Percentiles rank a stretch among this genome's conserved stretches.
These are phyloP conservation scores for Fusarium phyllophilum DNA, from an alignment of 2,329 filamentous ascomycete genomes.

Conservation along the genomic window DNA sequence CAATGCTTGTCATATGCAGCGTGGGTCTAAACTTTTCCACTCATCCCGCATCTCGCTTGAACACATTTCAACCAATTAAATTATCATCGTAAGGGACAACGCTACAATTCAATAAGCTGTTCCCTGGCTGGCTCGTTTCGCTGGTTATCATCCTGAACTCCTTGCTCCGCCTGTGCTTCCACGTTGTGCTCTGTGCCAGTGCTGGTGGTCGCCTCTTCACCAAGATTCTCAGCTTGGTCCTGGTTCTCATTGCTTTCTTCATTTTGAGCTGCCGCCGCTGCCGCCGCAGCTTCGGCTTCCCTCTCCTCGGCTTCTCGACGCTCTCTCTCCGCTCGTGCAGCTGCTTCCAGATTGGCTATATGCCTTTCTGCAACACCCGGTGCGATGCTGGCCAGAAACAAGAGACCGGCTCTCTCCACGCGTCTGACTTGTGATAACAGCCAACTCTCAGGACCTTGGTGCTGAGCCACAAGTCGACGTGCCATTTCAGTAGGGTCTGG, in stretches of 20 bases:
- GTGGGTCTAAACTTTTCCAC: slow-evolving; percentile 35
- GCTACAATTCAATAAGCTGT: slow-evolving; percentile 36
- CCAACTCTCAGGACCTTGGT: slow-evolving; percentile 47
- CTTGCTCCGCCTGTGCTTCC: slow-evolving; percentile 13
- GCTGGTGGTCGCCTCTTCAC: slow-evolving; percentile 6
- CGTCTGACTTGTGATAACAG: slow-evolving; percentile 58
- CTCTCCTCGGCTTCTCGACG: slow-evolving; percentile 54
- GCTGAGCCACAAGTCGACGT: slow-evolving; percentile 61
- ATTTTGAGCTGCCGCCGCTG: slow-evolving; percentile 40
- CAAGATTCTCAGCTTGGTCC: slow-evolving; percentile 10
- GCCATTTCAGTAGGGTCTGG: slow-evolving; percentile 63
- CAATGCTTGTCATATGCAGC: slow-evolving; percentile 17
- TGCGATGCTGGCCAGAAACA: slow-evolving; percentile 73
- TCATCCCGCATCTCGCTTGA: slow-evolving; percentile 29
- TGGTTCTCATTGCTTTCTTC: slow-evolving; percentile 35
- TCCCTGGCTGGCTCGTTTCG: slow-evolving; percentile 32
- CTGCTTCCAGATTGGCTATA: slow-evolving; percentile 67
- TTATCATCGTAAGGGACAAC: not conserved
- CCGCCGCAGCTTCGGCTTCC: slow-evolving; percentile 47
- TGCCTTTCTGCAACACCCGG: slow-evolving; percentile 74
- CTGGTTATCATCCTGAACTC: slow-evolving; percentile 16
- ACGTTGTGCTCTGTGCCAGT: slow-evolving; percentile 22
- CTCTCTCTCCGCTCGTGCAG: slow-evolving; percentile 58
- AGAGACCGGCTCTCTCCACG: slow-evolving; percentile 67
- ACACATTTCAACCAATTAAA: slow-evolving; percentile 11